Conservation (phyloP, 768 basidiomycete species). For the Boletus pseudo-olivaceus region DNA sequence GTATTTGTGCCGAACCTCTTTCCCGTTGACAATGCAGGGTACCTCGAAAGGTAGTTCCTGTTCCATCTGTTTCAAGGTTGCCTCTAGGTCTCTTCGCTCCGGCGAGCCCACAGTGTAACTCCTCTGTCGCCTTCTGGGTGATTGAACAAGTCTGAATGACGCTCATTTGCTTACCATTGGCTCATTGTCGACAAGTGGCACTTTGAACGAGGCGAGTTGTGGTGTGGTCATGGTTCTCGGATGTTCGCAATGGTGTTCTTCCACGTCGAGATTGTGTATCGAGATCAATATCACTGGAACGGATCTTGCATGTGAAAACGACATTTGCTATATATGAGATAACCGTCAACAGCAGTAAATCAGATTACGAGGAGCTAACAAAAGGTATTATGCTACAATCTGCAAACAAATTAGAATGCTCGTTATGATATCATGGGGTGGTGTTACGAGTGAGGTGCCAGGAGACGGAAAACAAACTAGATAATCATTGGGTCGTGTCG, state of each 20-base stretch:
- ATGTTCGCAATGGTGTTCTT: background rate
- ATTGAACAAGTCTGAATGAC: background rate
- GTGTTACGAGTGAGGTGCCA: background rate
- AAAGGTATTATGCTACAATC: background rate
- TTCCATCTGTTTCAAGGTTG: constrained; percentile 76
- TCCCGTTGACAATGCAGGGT: constrained; percentile 89
- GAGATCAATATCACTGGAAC: background rate
- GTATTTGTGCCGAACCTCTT: constrained; percentile 50
- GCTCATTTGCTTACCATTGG: constrained; percentile 63
- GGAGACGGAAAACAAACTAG: background rate
- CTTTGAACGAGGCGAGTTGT: constrained; percentile 81
- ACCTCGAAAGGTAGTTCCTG: constrained; percentile 85
- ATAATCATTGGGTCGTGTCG: background rate
- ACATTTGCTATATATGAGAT: background rate
- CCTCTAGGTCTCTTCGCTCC: constrained; percentile 72
- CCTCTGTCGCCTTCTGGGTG: constrained; percentile 42
- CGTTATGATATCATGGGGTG: background rate
- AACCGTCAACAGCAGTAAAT: background rate
- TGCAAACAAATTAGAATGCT: background rate
- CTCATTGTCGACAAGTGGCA: constrained; percentile 88
- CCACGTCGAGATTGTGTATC: background rate
- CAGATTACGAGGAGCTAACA: background rate
- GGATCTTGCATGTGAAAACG: constrained; percentile 13
- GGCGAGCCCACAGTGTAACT: constrained; percentile 73
- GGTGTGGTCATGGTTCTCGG: constrained; percentile 54